A percentile compares a stretch with the other conserved stretches of the same genome.
These are phyloP conservation scores for Paraphaeosphaeria minitans DNA, from an alignment of 2,329 filamentous ascomycete species.

Conservation along the genomic window DNA sequence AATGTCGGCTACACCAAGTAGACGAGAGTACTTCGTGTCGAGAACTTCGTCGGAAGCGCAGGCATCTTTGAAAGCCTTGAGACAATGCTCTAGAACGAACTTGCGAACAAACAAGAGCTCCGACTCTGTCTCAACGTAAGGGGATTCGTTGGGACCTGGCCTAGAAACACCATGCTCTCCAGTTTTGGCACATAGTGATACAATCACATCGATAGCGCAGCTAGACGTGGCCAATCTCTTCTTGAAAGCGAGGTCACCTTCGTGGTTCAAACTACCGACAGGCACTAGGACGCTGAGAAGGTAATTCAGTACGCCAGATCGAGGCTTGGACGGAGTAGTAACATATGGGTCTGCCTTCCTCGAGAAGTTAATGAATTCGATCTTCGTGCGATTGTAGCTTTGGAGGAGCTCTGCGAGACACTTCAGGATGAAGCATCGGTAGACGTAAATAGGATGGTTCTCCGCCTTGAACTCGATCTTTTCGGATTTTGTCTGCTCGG, in stretches of 20 bases:
- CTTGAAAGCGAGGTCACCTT: slow-evolving; percentile 76
- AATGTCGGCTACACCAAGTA: slow-evolving; percentile 86
- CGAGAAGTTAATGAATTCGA: slow-evolving; percentile 99
- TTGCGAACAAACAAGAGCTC: slow-evolving; percentile 91
- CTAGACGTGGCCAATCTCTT: slow-evolving; percentile 85
- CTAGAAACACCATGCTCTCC: slow-evolving; percentile 72
- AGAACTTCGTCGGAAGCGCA: slow-evolving; percentile 77
- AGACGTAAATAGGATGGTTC: slow-evolving; percentile 94
- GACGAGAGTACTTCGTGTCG: slow-evolving; percentile 83
- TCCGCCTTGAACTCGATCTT: slow-evolving; percentile 87
- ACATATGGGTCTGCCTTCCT: slow-evolving; percentile 83
- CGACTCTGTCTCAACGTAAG: slow-evolving; percentile 71
- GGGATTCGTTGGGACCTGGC: slow-evolving; percentile 30
- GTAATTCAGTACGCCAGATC: slow-evolving; percentile 92
- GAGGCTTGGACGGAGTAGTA: slow-evolving; percentile 89
- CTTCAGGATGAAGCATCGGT: slow-evolving; percentile 91
- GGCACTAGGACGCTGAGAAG: slow-evolving; percentile 80
- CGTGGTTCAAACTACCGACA: slow-evolving; percentile 68
- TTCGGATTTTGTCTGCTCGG: slow-evolving; percentile 59
- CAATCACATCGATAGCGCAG: slow-evolving; percentile 84
- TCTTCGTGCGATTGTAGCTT: slow-evolving; percentile 92
- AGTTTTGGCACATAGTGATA: slow-evolving; percentile 86
- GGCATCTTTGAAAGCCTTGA: slow-evolving; percentile 91
- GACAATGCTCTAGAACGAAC: slow-evolving; percentile 90
- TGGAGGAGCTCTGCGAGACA: slow-evolving; percentile 88